Evolutionary conservation across 129 eudicot genomes (phyloP).

Genomic region (Saposhnikovia divaricata): DNA sequence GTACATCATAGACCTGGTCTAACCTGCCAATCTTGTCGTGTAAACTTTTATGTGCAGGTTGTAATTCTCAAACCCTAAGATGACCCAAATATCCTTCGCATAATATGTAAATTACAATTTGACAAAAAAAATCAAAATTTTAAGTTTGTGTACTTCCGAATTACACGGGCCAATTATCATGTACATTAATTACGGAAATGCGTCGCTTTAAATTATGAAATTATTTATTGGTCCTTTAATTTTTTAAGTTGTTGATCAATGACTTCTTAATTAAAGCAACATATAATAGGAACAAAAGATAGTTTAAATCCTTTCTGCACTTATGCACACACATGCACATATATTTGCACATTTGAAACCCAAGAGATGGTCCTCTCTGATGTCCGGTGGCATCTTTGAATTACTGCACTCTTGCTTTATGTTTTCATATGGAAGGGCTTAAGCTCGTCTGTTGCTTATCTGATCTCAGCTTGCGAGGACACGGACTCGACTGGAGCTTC

Average conservation of each 20-base stretch:
- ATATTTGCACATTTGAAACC: not conserved
- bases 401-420: not conserved
- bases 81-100: not conserved
- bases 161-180: not conserved
- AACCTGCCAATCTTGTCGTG: not conserved
- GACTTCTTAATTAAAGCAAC: not conserved
- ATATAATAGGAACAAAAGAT: not conserved
- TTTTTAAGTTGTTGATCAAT: not conserved
- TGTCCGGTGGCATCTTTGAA: not conserved
- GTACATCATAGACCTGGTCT: slow-evolving; percentile 2
- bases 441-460: slow-evolving; percentile 2
- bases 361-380: not conserved
- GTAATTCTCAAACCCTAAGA: not conserved
- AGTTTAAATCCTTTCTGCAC: not conserved
- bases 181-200: not conserved
- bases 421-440: slow-evolving; percentile 5
- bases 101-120: not conserved
- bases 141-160: not conserved
- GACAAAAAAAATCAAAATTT: not conserved
- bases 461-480: slow-evolving; percentile 66
- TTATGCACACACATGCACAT: not conserved
- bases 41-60: not conserved
- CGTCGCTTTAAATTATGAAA: not conserved
- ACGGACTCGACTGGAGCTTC: slow-evolving; percentile 70
- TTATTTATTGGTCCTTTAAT: not conserved